Conservation (phyloP, 345 rosid species). For the Fremontodendron californicum region DNA sequence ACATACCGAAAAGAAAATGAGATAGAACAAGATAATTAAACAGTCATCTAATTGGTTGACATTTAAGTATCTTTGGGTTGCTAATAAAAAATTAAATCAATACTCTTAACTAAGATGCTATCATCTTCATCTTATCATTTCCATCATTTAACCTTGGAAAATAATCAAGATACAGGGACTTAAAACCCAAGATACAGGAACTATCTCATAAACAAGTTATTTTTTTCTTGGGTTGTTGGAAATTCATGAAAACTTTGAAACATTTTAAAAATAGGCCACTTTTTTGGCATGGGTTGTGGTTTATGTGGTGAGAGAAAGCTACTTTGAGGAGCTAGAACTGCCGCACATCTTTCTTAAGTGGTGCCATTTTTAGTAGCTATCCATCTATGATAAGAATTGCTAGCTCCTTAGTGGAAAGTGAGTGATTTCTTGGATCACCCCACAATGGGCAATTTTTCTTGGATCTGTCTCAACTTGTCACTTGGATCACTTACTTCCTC, state of each 20-base stretch:
- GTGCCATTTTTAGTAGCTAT: slow-evolving; percentile 4
- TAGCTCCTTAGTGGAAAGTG: slow-evolving; percentile 6
- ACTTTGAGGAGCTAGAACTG: slow-evolving; percentile 10
- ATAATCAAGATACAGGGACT: background rate
- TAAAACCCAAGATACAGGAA: background rate
- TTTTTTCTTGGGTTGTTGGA: background rate
- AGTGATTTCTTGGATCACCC: slow-evolving; percentile 31
- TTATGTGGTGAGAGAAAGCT: slow-evolving; percentile 27
- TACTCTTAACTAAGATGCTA: background rate
- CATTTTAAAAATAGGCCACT: background rate
- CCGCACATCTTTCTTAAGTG: background rate
- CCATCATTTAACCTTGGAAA: slow-evolving; percentile 11
- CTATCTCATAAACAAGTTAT: background rate
- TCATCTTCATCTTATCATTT: background rate
- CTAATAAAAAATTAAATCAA: too few relatives aligned
- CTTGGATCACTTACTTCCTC: slow-evolving; percentile 26
- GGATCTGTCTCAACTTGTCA: slow-evolving; percentile 19
- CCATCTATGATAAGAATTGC: background rate
- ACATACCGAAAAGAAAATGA: too few relatives aligned
- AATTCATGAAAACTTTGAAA: slow-evolving; percentile 15
- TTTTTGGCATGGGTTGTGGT: background rate
- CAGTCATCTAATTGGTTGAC: too few relatives aligned
- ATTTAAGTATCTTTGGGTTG: too few relatives aligned
- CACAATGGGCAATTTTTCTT: slow-evolving; percentile 10
- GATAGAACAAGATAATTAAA: too few relatives aligned